These are phyloP conservation scores for Colletotrichum sojae DNA, from an alignment of 2,329 filamentous ascomycete species.

Conservation along the genomic window DNA sequence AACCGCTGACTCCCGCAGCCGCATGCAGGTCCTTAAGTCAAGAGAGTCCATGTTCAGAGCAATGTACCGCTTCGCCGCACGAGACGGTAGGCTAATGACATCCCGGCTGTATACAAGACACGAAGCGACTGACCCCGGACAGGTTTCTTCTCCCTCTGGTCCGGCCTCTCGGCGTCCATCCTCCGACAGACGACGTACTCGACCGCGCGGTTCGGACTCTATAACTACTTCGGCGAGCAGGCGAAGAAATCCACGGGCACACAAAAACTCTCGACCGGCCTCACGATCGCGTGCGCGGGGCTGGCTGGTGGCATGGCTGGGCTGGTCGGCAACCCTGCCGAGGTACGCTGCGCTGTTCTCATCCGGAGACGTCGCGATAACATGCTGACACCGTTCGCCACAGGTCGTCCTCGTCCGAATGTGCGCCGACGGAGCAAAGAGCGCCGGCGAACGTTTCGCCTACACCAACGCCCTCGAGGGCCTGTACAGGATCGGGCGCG, in stretches of 20 bases:
- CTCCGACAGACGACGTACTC: conserved; percentile 61
- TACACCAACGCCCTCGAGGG: conserved; percentile 57
- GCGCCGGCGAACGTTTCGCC: conserved; percentile 51
- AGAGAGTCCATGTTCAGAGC: conserved; percentile 57
- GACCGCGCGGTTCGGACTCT: conserved; percentile 60
- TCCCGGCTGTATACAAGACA: not conserved
- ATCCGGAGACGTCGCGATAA: not conserved
- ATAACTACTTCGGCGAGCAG: conserved; percentile 52
- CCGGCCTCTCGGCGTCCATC: conserved; percentile 59
- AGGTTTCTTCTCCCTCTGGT: conserved; percentile 60
- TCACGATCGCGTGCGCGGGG: conserved; percentile 57
- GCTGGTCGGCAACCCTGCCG: conserved; percentile 61
- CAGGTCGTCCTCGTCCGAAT: conserved; percentile 59
- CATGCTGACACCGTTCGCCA: not conserved
- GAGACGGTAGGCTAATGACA: conserved; percentile 51
- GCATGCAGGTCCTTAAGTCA: conserved; percentile 60
- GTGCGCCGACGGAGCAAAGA: conserved; percentile 61
- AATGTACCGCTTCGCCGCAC: conserved; percentile 54
- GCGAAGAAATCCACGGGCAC: conserved; percentile 46
- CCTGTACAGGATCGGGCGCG: conserved; percentile 50
- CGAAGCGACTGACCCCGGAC: not conserved
- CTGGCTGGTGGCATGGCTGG: conserved; percentile 58
- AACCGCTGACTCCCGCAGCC: conserved; percentile 45
- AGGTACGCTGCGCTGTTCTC: conserved; percentile 43
- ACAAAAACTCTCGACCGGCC: conserved; percentile 49